Percentiles rank a stretch among this genome's conserved stretches.
phyloP scores from a whole-genome alignment of 2,329 filamentous ascomycete species.

The Epichloe amarillans region DNA sequence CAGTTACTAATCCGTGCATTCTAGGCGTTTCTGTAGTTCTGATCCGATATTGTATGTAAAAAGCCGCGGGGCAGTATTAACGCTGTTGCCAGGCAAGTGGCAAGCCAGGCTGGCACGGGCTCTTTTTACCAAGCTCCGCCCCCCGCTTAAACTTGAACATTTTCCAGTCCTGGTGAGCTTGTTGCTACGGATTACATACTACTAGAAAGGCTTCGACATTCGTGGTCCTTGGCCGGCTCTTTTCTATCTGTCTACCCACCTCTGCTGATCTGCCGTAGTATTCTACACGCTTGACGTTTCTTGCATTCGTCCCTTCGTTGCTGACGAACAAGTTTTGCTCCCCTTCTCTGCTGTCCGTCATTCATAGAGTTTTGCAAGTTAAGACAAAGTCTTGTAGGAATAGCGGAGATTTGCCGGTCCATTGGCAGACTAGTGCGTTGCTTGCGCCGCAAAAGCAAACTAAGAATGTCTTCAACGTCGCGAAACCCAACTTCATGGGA shows the following conservation, averaged over 20 bases:
- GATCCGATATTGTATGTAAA: no score
- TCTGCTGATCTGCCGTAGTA: neutral
- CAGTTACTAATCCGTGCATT: no score
- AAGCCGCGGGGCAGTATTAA: no score
- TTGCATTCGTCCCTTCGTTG: neutral
- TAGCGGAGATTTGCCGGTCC: neutral
- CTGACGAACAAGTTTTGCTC: neutral
- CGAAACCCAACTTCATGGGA: slow-evolving; percentile 32
- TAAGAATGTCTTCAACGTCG: slow-evolving; percentile 7
- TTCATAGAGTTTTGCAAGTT: no score
- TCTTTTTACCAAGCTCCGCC: neutral
- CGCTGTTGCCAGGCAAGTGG: no score
- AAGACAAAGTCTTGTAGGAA: neutral
- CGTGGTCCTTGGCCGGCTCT: neutral
- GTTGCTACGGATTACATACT: neutral
- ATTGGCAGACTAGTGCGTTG: neutral
- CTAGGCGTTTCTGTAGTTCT: no score
- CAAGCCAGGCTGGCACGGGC: no score
- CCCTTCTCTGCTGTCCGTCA: no score
- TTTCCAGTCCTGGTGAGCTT: neutral
- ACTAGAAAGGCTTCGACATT: no score
- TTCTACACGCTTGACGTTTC: no score
- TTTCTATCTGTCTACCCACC: neutral
- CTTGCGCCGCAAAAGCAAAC: neutral
- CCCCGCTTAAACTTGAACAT: neutral